Evolutionary conservation across 495 filamentous ascomycete genomes (phyloP), one percentile per base, ranked within the genome.

Genomic region (Hypoxylon subgilvum): DNA sequence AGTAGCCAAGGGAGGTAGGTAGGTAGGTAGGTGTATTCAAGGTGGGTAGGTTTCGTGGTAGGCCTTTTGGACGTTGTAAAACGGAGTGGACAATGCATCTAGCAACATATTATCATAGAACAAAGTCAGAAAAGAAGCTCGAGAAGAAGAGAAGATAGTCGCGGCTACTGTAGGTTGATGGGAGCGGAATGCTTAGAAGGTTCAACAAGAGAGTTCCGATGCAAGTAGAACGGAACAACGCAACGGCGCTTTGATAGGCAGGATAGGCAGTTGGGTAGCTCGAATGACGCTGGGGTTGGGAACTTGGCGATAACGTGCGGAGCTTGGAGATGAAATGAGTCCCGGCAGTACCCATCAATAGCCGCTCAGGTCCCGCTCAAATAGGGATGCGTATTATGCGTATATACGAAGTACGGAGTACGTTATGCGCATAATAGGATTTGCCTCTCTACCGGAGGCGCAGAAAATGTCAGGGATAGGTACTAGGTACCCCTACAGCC

Each of bases 81-180:
- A 19, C 38, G n/a, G 3, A 23, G 36, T 21, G 12, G 36, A 51
- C 36, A 43, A 41, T 43, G 44, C 35, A 36, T 42, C n/a, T 50
- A 17, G 17, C 25, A 48, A 35, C 41, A 60, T n/a, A 17, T 48
- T n/a, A 9, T 13, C 3, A 32, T 48, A 0, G 25, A 41, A 27
- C 14, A 41, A 6, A 34, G 17, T 34, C 48, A 41, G 36, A 35
- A 27, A 27, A 21, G 46, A 10, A 34, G 9, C n/a, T 25, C 39
- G 12, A 58, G 12, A 10, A 58, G 54, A 43, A 3, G 41, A 41
- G 9, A 14, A 17, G 40, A n/a, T n/a, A n/a, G n/a, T n/a, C n/a
- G n/a, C 65, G 57, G 61, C 57, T 65, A 65, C 44, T 40, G 53
- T 13, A 65, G 61, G 65, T 58, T 57, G 55, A 57, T 40, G 30